A percentile compares a stretch with the other conserved stretches of the same genome.
Evolutionary conservation across 768 basidiomycete genomes (phyloP).

Genomic region (Cubamyces sp.): DNA sequence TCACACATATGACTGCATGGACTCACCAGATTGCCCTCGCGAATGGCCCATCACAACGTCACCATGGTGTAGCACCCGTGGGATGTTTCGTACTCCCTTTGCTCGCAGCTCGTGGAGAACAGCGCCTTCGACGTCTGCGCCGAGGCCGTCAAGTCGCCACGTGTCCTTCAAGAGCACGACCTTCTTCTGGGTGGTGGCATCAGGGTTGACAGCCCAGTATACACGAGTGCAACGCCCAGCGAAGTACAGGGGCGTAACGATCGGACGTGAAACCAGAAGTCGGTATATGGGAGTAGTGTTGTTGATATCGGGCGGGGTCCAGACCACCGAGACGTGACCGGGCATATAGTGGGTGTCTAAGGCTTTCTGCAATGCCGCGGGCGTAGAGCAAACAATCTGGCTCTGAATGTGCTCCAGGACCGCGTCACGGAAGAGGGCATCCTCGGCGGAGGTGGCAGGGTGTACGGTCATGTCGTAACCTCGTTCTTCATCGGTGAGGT

Average conservation of each 20-base stretch:
- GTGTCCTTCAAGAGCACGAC: constrained; percentile 20
- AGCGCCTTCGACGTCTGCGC: constrained; percentile 1
- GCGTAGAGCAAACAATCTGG: not conserved
- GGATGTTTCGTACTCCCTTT: constrained; percentile 4
- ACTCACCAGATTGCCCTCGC: not conserved
- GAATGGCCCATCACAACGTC: not conserved
- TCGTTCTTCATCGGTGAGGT: not conserved
- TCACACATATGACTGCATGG: not conserved
- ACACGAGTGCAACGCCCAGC: constrained; percentile 9
- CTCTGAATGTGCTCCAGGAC: not conserved
- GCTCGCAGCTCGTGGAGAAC: not conserved
- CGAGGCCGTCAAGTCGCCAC: not conserved
- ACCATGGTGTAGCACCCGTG: not conserved
- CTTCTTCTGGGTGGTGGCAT: not conserved
- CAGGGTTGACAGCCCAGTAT: constrained; percentile 14
- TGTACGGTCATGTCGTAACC: constrained; percentile 15
- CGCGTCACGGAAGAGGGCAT: not conserved
- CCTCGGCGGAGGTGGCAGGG: not conserved
- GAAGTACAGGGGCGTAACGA: not conserved
- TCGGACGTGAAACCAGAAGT: constrained; percentile 9
- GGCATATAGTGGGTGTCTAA: not conserved
- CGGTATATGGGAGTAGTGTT: not conserved
- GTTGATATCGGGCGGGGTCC: not conserved
- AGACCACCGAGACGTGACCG: not conserved
- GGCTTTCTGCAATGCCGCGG: not conserved